Conservation (phyloP, 352 stramenopile genomes). For the Pythium diclinum region DNA sequence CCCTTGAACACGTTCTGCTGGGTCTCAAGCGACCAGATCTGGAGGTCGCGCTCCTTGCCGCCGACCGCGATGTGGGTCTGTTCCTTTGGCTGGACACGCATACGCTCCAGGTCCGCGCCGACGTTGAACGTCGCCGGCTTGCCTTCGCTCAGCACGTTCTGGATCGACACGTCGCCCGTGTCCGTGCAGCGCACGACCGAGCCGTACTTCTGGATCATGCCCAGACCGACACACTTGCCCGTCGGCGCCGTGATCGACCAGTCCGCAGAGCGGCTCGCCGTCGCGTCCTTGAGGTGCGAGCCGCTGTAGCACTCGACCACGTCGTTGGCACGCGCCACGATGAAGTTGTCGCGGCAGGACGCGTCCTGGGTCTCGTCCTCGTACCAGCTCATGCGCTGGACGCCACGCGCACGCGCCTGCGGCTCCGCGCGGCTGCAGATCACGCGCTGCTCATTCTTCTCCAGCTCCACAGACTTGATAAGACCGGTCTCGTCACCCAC, state of each 20-base stretch:
- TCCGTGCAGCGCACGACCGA: conserved; percentile 70
- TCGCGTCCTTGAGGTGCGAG: conserved; percentile 34
- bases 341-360: conserved; percentile 43
- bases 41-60: conserved; percentile 80
- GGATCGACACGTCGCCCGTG: conserved; percentile 49
- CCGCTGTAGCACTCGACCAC: conserved; percentile 65
- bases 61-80: conserved; percentile 70
- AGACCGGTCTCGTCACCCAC: conserved; percentile 80
- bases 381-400: conserved; percentile 67
- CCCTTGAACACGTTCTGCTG: conserved; percentile 73
- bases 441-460: conserved; percentile 67
- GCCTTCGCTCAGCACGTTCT: conserved; percentile 41
- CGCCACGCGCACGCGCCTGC: conserved; percentile 43
- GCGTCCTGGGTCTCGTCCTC: conserved; percentile 39
- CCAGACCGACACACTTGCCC: conserved; percentile 44
- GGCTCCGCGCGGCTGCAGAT: conserved; percentile 41
- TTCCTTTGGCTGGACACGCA: conserved; percentile 42
- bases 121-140: conserved; percentile 58
- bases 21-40: conserved; percentile 81
- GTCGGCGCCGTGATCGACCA: conserved; percentile 41
- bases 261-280: conserved; percentile 32
- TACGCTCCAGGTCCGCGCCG: conserved; percentile 42
- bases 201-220: conserved; percentile 52
- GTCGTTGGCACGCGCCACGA: conserved; percentile 55
- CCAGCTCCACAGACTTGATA: conserved; percentile 77